Conservation (phyloP, 345 rosid species). For the Arabidopsis suecica region DNA sequence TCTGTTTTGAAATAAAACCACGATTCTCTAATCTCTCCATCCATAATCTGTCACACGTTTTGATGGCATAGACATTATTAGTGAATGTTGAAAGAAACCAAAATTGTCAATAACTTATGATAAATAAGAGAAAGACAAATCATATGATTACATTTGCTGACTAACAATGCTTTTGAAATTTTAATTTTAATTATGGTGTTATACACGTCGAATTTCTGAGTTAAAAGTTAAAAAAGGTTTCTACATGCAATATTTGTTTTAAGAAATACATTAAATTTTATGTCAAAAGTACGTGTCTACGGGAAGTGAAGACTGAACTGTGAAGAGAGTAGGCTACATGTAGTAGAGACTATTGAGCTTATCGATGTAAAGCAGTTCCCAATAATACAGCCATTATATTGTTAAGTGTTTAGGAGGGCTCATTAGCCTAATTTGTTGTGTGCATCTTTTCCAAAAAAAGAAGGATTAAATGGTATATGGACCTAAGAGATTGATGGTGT, state of each 20-base stretch:
- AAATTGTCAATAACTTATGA: no score
- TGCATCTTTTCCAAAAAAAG: conserved; percentile 12
- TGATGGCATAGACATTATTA: not conserved
- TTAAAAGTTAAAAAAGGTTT: not conserved
- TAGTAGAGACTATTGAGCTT: conserved; percentile 19
- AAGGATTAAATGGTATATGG: not conserved
- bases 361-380: conserved; percentile 36
- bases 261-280: no score
- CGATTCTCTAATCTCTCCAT: conserved; percentile 15
- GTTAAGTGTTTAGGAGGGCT: not conserved
- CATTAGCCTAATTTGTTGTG: not conserved
- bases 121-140: no score
- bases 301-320: not conserved
- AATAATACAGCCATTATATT: conserved; percentile 18
- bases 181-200: not conserved
- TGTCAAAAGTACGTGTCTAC: not conserved
- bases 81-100: not conserved
- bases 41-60: conserved; percentile 23
- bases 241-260: not conserved
- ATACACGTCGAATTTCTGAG: not conserved
- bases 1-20: conserved; percentile 20
- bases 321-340: conserved; percentile 1
- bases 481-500: conserved; percentile 29
- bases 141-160: no score
- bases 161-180: no score